Base-by-base conservation (phyloP, 2,329 filamentous ascomycete species). In the Alternaria arbusti region DNA sequence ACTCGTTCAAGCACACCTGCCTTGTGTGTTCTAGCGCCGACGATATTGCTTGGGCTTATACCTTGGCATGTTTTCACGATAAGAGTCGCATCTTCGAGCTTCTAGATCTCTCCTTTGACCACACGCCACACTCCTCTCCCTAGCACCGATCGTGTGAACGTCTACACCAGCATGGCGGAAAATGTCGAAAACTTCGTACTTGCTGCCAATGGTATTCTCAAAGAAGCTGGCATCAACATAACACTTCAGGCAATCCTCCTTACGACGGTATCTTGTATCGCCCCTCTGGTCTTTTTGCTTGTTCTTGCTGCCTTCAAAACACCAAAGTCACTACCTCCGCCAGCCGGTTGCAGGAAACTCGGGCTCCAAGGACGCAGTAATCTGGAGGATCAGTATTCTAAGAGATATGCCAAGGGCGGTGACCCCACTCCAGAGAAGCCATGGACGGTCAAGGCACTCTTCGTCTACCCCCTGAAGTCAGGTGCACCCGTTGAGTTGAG, bases 381-480 rank as follows among this genome's bases (percentile, higher is more conserved):
- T 68, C 78, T 89, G 4, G 70, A 78, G 26, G 87, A 90, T 72
- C 86, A 89, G 73, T 86, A 84, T 67, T 81, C 86, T 49, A 80
- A 81, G 11, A 83, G 83, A 57, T 87, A 86, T 72, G 81, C 69
- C 40, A 63, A 70, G 54, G 76, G 74, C 43, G 71, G 61, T 11
- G 74, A 75, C 17, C 62, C 73, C 15, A 70, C 71, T 3, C 64
- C 69, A 13, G 62, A 67, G 5, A 75, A 75, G 26, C 67, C 70
- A 28, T 77, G 74, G 81, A 83, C 57, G 69, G 81, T 91, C 51
- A 90, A 93, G 78, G 91, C 91, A 59, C 83, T 97, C 55, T 90
- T 89, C 81, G 86, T 94, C 63, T 95, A 96, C 78, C 94, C 94
- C 1, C 82, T 97, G 78, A 95, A 96, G 81, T 93, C 91, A 60